Percentiles rank a stretch among this genome's conserved stretches.
phyloP scores from a whole-genome alignment of 169 alveolate genomes.

The Eimeria brunetti region DNA sequence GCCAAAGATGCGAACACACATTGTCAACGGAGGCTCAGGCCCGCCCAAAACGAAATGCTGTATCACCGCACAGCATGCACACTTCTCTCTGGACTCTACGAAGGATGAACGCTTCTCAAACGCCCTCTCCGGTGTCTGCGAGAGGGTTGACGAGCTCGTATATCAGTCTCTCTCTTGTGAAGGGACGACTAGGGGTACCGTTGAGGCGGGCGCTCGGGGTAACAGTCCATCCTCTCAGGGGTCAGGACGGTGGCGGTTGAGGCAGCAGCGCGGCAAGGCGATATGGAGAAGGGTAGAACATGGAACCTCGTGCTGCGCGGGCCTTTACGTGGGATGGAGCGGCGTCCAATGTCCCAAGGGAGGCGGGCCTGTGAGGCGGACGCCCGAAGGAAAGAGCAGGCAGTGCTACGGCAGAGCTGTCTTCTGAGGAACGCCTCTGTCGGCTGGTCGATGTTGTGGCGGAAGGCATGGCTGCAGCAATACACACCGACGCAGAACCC shows the following conservation, averaged over 20 bases:
- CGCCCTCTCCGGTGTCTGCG: background rate
- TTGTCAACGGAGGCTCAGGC: background rate
- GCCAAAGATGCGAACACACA: background rate
- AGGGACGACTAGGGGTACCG: background rate
- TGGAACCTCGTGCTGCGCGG: slow-evolving; percentile 24
- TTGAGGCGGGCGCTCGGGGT: background rate
- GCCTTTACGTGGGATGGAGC: background rate
- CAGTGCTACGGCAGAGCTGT: background rate
- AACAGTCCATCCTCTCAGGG: no score
- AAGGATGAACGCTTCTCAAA: background rate
- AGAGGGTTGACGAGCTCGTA: background rate
- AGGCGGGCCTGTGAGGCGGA: background rate
- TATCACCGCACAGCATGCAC: background rate
- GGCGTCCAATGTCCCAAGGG: background rate
- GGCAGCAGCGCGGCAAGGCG: slow-evolving; percentile 38
- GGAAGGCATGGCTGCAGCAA: slow-evolving; percentile 17
- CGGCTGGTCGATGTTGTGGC: background rate
- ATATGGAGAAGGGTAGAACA: background rate
- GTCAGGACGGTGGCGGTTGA: background rate
- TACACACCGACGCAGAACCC: background rate
- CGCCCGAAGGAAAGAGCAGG: background rate
- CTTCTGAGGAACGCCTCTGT: background rate
- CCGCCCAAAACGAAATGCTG: background rate
- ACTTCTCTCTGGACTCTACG: background rate
- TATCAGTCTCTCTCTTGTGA: background rate